Evolutionary conservation across 257 asterid genomes (phyloP).

Genomic region (Voacanga thouarsii): DNA sequence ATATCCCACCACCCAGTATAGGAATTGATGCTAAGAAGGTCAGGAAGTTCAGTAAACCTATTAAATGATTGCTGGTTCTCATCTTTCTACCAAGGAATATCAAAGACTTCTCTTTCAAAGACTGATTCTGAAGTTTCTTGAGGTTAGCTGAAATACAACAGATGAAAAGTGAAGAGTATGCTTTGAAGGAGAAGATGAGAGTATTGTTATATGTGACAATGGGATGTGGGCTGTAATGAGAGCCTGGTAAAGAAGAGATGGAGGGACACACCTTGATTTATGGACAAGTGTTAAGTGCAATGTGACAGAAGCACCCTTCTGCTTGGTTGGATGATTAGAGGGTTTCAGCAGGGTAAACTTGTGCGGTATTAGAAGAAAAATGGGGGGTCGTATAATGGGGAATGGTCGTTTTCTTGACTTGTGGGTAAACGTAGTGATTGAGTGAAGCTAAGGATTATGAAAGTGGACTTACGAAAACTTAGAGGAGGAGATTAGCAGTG

Average conservation of each 20-base stretch:
- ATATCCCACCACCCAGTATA: slow-evolving; percentile 75
- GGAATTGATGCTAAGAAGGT: slow-evolving; percentile 73
- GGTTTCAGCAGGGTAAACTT: neutral
- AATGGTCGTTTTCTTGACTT: slow-evolving; percentile 11
- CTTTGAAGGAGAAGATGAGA: neutral
- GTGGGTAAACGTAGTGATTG: neutral
- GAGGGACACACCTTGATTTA: neutral
- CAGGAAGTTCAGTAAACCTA: slow-evolving; percentile 56
- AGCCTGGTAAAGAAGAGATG: neutral
- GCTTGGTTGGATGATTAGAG: neutral
- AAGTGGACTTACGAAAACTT: neutral
- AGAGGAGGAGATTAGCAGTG: neutral
- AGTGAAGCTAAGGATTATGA: neutral
- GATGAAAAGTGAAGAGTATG: neutral
- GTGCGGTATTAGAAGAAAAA: neutral
- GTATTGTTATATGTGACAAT: neutral
- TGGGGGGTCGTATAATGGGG: neutral
- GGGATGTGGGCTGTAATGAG: neutral
- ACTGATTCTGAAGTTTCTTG: neutral
- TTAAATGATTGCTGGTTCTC: slow-evolving; percentile 66
- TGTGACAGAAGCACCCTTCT: slow-evolving; percentile 6
- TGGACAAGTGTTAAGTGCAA: slow-evolving; percentile 1
- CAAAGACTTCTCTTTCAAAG: neutral
- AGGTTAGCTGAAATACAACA: neutral
- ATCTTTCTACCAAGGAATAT: slow-evolving; percentile 19